Evolutionary conservation across 441 rosid species (phyloP).

Genomic region (Mallotus japonicus): DNA sequence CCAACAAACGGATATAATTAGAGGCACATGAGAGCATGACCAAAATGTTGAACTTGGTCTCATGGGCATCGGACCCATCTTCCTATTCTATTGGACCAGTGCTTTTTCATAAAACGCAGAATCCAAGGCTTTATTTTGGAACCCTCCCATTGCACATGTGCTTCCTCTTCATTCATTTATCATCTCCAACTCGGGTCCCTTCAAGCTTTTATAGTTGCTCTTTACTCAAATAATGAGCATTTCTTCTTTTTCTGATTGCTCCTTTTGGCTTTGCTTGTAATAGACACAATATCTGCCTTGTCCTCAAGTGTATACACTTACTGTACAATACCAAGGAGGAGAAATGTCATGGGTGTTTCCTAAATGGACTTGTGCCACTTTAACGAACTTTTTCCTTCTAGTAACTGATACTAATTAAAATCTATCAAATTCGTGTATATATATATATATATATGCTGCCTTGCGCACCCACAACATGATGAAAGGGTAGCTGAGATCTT

Average conservation of each 20-base stretch:
- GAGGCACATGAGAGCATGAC: slow-evolving; percentile 27
- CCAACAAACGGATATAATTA: slow-evolving; percentile 37
- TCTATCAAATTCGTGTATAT: too few relatives aligned
- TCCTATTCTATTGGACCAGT: slow-evolving; percentile 14
- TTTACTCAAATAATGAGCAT: slow-evolving; percentile 2
- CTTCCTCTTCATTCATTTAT: background rate
- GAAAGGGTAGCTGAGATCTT: background rate
- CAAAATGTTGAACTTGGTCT: slow-evolving; percentile 17
- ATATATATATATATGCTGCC: too few relatives aligned
- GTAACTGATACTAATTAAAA: background rate
- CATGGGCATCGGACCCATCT: background rate
- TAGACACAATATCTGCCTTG: slow-evolving; percentile 8
- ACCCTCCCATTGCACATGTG: slow-evolving; percentile 21
- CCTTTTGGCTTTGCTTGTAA: background rate
- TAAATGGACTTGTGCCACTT: background rate
- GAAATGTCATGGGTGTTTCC: background rate
- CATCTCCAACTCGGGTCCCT: slow-evolving; percentile 6
- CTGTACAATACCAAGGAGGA: background rate
- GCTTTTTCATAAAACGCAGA: slow-evolving; percentile 23
- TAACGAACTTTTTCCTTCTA: background rate
- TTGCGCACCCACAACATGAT: too few relatives aligned
- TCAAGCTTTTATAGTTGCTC: slow-evolving; percentile 6
- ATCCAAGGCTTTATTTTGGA: slow-evolving; percentile 35
- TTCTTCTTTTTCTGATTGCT: background rate
- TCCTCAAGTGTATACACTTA: background rate